These are phyloP conservation scores for Termitomyces sp. DNA, from an alignment of 768 basidiomycete genomes.

Conservation along the genomic window DNA sequence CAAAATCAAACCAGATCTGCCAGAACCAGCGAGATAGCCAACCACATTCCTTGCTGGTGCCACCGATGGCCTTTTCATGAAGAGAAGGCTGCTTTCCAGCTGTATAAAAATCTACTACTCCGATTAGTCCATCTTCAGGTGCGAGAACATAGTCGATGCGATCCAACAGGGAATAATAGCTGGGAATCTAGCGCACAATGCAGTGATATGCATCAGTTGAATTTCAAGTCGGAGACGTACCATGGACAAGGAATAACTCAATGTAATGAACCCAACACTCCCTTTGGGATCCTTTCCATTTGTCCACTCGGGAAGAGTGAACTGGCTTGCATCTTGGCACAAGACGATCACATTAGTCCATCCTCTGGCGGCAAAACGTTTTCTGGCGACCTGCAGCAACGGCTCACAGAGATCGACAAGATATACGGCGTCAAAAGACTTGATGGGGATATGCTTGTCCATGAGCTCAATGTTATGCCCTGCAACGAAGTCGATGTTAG, in stretches of 20 bases:
- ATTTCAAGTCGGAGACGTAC: constrained; percentile 23
- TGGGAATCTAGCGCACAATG: constrained; percentile 44
- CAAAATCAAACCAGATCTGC: constrained; percentile 70
- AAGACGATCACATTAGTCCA: constrained; percentile 75
- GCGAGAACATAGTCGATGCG: constrained; percentile 64
- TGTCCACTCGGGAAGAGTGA: constrained; percentile 60
- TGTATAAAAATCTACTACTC: constrained; percentile 77
- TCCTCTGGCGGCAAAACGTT: constrained; percentile 61
- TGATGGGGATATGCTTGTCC: constrained; percentile 58
- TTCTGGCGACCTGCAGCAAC: constrained; percentile 67
- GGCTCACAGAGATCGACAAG: constrained; percentile 74
- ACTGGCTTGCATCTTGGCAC: constrained; percentile 70
- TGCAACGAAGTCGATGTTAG: not conserved
- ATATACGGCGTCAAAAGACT: constrained; percentile 66
- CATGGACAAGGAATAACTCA: constrained; percentile 62
- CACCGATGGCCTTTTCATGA: constrained; percentile 63
- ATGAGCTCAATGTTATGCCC: constrained; percentile 68
- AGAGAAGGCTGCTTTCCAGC: constrained; percentile 52
- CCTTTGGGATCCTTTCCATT: constrained; percentile 50
- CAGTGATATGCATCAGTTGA: not conserved
- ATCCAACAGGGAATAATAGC: constrained; percentile 66
- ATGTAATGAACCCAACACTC: constrained; percentile 50
- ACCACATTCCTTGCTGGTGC: constrained; percentile 54
- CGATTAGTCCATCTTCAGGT: constrained; percentile 56
- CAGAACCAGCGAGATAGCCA: constrained; percentile 78